Evolutionary conservation across 2,329 filamentous ascomycete genomes (phyloP).

Genomic region (Verticillium albo-atrum): DNA sequence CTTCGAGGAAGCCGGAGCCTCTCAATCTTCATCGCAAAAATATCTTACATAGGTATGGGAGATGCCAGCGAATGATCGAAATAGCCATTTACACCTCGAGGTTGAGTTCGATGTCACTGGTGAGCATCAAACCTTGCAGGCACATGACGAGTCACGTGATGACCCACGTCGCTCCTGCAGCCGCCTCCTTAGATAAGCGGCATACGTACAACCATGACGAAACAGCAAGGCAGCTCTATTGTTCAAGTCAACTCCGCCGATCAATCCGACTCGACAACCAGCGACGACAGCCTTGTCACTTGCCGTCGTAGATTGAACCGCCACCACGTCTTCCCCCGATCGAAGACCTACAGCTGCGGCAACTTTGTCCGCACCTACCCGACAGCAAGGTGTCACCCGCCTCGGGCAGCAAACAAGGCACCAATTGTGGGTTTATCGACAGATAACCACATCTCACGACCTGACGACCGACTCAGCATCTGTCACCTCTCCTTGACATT

Average conservation of each 20-base stretch:
- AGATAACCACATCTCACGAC: background rate
- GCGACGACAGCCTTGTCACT: background rate
- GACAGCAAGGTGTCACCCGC: background rate
- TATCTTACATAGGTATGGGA: no score
- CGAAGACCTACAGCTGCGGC: background rate
- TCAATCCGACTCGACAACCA: background rate
- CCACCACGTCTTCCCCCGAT: background rate
- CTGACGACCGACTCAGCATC: background rate
- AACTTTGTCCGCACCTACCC: background rate
- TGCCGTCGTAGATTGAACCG: no score
- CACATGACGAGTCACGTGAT: no score
- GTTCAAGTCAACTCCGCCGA: background rate
- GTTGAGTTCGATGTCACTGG: no score
- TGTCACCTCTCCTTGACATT: background rate
- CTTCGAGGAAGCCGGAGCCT: no score
- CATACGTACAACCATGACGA: conserved; percentile 10
- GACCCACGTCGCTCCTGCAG: no score
- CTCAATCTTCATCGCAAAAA: no score
- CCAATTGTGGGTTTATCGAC: background rate
- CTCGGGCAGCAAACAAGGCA: conserved; percentile 5
- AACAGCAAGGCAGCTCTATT: background rate
- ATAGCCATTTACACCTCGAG: no score
- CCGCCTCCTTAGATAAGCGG: no score
- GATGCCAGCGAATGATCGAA: no score
- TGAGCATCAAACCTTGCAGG: no score